Percentiles rank a stretch among this genome's conserved stretches.
Evolutionary conservation across 768 basidiomycete genomes (phyloP).

Genomic region (Russula foetens): DNA sequence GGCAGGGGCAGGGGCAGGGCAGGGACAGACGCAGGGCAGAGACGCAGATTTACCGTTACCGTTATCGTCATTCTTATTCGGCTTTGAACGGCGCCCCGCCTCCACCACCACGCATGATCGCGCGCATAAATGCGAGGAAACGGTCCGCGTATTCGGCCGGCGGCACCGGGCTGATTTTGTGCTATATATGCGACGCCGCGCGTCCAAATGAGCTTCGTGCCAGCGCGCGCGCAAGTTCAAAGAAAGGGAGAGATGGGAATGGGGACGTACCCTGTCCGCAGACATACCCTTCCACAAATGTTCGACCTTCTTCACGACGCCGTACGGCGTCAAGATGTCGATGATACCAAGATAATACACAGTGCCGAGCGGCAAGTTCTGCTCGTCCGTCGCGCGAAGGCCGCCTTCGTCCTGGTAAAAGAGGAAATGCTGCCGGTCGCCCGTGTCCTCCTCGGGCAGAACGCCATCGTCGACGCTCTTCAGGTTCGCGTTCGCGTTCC

Average conservation of each 20-base stretch:
- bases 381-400: conserved; percentile 80
- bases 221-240: not conserved
- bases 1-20: not conserved
- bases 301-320: conserved; percentile 67
- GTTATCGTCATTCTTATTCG: too few relatives aligned
- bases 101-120: conserved; percentile 75
- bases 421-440: conserved; percentile 65
- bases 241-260: not conserved
- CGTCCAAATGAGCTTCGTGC: conserved; percentile 4
- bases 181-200: too few relatives aligned
- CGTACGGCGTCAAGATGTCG: conserved; percentile 93
- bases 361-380: conserved; percentile 60
- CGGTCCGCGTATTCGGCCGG: conserved; percentile 82
- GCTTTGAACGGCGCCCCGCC: conserved; percentile 47
- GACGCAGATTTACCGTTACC: too few relatives aligned
- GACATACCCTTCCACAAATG: conserved; percentile 88
- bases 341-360: conserved; percentile 96
- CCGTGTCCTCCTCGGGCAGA: conserved; percentile 56
- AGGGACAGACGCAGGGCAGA: too few relatives aligned
- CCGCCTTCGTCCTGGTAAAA: conserved; percentile 99
- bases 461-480: conserved; percentile 33
- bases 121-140: conserved; percentile 82
- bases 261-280: conserved; percentile 69
- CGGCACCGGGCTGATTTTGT: conserved; percentile 90
- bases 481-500: conserved; percentile 31